Percentiles rank a stretch among this genome's conserved stretches.
These are phyloP conservation scores for Colletotrichum sublineola DNA, from an alignment of 2,329 filamentous ascomycete genomes.

Conservation along the genomic window DNA sequence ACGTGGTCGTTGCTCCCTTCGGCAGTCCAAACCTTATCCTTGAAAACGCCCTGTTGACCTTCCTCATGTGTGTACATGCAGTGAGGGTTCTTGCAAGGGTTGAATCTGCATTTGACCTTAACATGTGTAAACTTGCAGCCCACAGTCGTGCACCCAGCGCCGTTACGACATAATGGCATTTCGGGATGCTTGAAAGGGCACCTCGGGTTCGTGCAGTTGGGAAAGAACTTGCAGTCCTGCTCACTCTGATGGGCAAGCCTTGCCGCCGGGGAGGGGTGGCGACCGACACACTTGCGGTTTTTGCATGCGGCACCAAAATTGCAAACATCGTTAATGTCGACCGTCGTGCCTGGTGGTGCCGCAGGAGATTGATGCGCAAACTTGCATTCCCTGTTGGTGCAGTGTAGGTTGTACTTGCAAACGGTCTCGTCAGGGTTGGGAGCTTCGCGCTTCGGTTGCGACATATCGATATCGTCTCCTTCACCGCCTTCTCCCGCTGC, in stretches of 20 bases:
- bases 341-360: conserved; percentile 79
- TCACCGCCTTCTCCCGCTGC: conserved; percentile 52
- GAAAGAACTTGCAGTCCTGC: conserved; percentile 90
- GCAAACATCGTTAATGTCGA: conserved; percentile 87
- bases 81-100: conserved; percentile 88
- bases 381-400: conserved; percentile 89
- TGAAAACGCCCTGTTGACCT: conserved; percentile 86
- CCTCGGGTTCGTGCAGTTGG: conserved; percentile 88
- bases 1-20: conserved; percentile 74
- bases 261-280: conserved; percentile 91
- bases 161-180: conserved; percentile 91
- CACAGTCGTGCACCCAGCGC: conserved; percentile 83
- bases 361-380: conserved; percentile 96
- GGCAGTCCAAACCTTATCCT: conserved; percentile 92
- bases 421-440: conserved; percentile 74
- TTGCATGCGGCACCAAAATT: conserved; percentile 92
- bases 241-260: conserved; percentile 83
- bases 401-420: conserved; percentile 91
- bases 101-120: conserved; percentile 88
- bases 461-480: conserved; percentile 75
- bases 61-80: conserved; percentile 93
- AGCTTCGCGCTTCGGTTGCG: conserved; percentile 64
- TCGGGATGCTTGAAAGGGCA: conserved; percentile 92
- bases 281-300: conserved; percentile 92
- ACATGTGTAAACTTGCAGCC: conserved; percentile 93